Base-by-base conservation (phyloP, 768 basidiomycete genomes). In the Leccinum longicurvipes region DNA sequence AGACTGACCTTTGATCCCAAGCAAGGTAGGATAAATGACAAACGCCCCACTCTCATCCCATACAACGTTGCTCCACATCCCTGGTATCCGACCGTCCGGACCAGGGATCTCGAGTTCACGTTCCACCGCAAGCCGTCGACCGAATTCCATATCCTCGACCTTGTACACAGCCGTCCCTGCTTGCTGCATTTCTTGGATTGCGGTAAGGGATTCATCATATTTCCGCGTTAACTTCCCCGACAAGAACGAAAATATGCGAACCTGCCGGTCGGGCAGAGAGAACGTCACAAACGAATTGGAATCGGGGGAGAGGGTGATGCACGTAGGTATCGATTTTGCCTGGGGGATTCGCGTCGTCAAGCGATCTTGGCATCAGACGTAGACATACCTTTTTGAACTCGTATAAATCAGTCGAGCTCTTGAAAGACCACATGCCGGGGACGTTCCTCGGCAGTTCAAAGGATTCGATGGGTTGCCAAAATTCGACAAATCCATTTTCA, bases 41-140 rank as follows among this genome's bases (percentile, higher is more conserved):
- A 99, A 97, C 15, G 92, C 88, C 5, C 96, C 95, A 59, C 89
- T 94, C 73, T 99, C 97, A 66, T 99, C 97, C 95, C 95, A 99
- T n/a, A 93, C 81, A 1, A 86, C 91, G 67, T 91, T 95, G 25
- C 85, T 90, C 79, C 89, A 93, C 63, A 85, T 82, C 23, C 86
- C 90, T 51, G 85, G 87, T 55, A 82, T 76, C 51, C 76, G 78
- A 27, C 86, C 87, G 66, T 91, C 89, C 4, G 85, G 83, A 12
- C 85, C 87, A 34, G 87, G 85, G 53, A 88, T 74, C 73, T 98
- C 94, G 42, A 99, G 73, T 66, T 98, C 97, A 58, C 91, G 79
- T 71, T 99, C 97, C 28, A 87, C 78, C 4, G 96, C 96, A 59
- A 98, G 76, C n/a, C 96, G 81, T 54, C 96, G 79, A n/a, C 96